phyloP scores from a whole-genome alignment of 1,284 basidiomycete species.

The Phenoliferia sp. region DNA sequence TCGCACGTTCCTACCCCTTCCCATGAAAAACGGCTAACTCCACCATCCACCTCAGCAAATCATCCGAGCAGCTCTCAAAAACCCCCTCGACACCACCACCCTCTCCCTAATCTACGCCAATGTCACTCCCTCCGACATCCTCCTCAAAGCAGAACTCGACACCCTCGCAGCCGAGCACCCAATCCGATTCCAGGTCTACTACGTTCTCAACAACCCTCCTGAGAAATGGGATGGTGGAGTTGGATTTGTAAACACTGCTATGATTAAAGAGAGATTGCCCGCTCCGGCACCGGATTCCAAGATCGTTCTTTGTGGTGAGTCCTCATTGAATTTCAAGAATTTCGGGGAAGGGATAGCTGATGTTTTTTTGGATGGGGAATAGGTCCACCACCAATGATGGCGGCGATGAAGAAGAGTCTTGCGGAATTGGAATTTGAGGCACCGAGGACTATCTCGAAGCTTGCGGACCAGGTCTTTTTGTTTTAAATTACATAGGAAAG shows the following conservation, averaged over 20 bases:
- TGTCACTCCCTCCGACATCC: conserved; percentile 52
- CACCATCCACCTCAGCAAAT: conserved; percentile 56
- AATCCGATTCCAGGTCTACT: conserved; percentile 73
- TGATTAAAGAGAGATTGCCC: conserved; percentile 60
- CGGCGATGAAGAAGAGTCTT: conserved; percentile 93
- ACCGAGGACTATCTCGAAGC: conserved; percentile 86
- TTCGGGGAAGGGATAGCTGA: background rate
- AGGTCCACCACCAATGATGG: conserved; percentile 94
- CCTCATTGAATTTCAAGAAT: background rate
- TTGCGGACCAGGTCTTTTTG: conserved; percentile 69
- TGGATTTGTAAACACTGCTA: conserved; percentile 92
- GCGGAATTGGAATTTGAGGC: conserved; percentile 79
- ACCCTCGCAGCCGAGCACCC: conserved; percentile 64
- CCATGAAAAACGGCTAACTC: background rate
- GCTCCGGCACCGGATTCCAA: conserved; percentile 37
- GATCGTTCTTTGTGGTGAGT: conserved; percentile 44
- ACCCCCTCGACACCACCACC: conserved; percentile 75
- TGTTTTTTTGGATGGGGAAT: background rate
- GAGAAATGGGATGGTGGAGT: conserved; percentile 77
- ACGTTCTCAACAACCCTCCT: conserved; percentile 91
- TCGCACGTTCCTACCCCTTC: background rate
- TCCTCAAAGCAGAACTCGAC: conserved; percentile 82
- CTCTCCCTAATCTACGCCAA: conserved; percentile 97
- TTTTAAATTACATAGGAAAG: too few relatives aligned
- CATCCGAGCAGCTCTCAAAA: conserved; percentile 80